These are phyloP conservation scores for Penicillium canariense DNA, from an alignment of 495 filamentous ascomycete species.

Conservation along the genomic window DNA sequence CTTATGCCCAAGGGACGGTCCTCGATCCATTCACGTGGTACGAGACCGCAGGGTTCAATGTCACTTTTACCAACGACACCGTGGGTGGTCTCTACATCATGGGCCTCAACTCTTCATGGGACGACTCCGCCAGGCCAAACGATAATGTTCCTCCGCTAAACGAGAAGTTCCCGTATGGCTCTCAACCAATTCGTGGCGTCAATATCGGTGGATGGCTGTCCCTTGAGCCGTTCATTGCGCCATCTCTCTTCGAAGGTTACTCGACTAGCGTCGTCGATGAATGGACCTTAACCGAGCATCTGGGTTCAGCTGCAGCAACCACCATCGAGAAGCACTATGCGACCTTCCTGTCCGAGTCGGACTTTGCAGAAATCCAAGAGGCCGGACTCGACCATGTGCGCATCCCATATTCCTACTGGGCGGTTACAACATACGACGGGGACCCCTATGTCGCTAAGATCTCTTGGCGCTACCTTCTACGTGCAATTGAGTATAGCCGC, in stretches of 20 bases:
- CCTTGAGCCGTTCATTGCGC: constrained; percentile 92
- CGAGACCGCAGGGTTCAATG: constrained; percentile 87
- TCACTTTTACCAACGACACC: constrained; percentile 84
- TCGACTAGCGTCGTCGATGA: constrained; percentile 76
- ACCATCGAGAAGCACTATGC: constrained; percentile 89
- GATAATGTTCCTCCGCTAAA: constrained; percentile 74
- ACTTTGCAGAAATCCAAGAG: constrained; percentile 77
- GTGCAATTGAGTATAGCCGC: constrained; percentile 89
- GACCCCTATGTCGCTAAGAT: constrained; percentile 88
- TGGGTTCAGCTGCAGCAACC: constrained; percentile 59
- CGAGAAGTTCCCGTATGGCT: constrained; percentile 67
- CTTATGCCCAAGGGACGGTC: constrained; percentile 65
- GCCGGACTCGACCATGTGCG: constrained; percentile 96
- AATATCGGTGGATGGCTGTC: constrained; percentile 95
- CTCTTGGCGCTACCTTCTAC: constrained; percentile 90
- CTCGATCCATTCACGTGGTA: constrained; percentile 94
- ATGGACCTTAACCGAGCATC: constrained; percentile 68
- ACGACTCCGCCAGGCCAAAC: constrained; percentile 78
- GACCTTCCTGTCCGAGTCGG: constrained; percentile 76
- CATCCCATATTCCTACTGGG: constrained; percentile 96
- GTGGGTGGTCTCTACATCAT: constrained; percentile 86
- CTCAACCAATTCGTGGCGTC: constrained; percentile 78
- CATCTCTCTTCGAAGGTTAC: constrained; percentile 78
- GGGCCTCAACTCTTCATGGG: constrained; percentile 84
- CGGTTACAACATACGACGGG: constrained; percentile 75